These are phyloP conservation scores for Fomitopsis palustris DNA, from an alignment of 1,284 basidiomycete species.

Conservation along the genomic window DNA sequence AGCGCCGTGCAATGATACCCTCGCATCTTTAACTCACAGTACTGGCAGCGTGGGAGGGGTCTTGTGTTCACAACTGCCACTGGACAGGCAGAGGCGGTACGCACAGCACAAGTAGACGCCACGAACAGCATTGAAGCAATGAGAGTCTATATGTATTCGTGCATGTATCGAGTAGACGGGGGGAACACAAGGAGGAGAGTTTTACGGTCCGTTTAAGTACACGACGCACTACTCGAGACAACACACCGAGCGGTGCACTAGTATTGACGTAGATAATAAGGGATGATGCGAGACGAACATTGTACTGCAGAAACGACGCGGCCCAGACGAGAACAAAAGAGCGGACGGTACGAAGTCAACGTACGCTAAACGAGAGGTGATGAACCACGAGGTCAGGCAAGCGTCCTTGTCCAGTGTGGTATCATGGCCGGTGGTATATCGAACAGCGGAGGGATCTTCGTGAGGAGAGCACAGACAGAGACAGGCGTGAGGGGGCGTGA, in stretches of 20 bases:
- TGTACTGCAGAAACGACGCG: background rate
- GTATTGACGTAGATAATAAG: background rate
- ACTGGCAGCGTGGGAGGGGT: too few species aligned
- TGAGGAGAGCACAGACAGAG: background rate
- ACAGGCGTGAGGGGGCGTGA: conserved; percentile 1
- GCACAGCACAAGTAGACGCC: too few species aligned
- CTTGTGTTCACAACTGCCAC: too few species aligned
- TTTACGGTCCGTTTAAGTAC: conserved; percentile 1
- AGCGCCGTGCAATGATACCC: background rate
- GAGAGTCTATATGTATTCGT: conserved; percentile 1
- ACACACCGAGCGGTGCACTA: conserved; percentile 1
- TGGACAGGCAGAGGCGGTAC: too few species aligned
- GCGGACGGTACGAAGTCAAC: background rate
- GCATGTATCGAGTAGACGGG: background rate
- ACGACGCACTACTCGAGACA: conserved; percentile 1
- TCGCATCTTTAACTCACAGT: background rate
- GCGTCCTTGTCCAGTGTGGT: conserved; percentile 6
- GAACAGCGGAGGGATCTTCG: conserved; percentile 1
- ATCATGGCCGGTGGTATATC: conserved; percentile 7
- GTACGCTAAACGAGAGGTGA: background rate
- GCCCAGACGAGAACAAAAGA: background rate
- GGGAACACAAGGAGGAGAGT: background rate
- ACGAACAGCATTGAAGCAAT: background rate
- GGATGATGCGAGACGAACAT: background rate
- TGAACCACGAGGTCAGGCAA: background rate